phyloP scores from a whole-genome alignment of 2,329 filamentous ascomycete genomes.

The Cercospora sp. region DNA sequence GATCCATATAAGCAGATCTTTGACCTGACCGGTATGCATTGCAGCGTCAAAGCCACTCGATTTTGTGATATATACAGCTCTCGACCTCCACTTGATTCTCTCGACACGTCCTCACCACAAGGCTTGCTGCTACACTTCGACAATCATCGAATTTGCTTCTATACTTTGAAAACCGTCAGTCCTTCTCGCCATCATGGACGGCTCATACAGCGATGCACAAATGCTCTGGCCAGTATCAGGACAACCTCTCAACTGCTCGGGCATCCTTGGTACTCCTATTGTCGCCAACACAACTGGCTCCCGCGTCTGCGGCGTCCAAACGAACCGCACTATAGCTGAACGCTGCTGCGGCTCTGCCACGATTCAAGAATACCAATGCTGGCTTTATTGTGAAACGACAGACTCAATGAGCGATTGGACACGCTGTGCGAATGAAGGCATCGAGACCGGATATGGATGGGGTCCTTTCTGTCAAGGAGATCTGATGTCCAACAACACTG shows the following conservation, averaged over 20 bases:
- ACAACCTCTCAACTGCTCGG: not conserved
- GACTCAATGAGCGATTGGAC: not conserved
- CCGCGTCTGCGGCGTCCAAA: constrained; percentile 5
- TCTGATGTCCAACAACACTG: constrained; percentile 7
- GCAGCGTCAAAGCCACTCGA: not conserved
- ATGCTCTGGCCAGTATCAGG: not conserved
- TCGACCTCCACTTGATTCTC: not conserved
- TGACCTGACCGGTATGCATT: not conserved
- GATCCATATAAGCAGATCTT: not conserved
- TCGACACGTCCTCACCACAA: not conserved
- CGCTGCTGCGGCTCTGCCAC: constrained; percentile 7
- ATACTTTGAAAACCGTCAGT: not conserved
- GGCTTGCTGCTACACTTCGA: not conserved
- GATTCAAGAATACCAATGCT: constrained; percentile 20
- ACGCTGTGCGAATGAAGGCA: not conserved
- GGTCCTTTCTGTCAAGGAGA: constrained; percentile 12
- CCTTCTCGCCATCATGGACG: not conserved
- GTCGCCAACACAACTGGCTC: constrained; percentile 10
- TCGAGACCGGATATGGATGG: not conserved
- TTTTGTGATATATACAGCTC: not conserved
- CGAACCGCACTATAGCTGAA: constrained; percentile 6
- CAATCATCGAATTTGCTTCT: not conserved
- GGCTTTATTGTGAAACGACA: constrained; percentile 15
- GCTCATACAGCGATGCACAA: not conserved
- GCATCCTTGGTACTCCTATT: not conserved